Evolutionary conservation across 495 filamentous ascomycete species (phyloP).

Genomic region (Aspergillus hancockii): DNA sequence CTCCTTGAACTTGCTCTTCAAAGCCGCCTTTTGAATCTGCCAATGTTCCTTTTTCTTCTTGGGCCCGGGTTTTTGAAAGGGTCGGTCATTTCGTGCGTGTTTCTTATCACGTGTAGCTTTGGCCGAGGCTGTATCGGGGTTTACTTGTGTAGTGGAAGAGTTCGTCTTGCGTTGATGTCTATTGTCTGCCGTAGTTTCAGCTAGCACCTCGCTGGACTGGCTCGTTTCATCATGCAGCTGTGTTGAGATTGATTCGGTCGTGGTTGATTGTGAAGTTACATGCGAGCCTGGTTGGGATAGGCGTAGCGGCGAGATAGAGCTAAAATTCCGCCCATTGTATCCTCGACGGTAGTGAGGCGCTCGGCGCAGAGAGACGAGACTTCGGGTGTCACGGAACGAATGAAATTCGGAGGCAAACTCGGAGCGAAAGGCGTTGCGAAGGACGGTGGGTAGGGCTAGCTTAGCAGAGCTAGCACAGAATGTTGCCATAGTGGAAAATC

Average conservation of each 20-base stretch:
- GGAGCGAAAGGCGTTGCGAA: conserved; percentile 28
- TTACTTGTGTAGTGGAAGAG: not conserved
- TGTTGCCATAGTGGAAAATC: conserved; percentile 17
- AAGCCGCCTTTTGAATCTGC: conserved; percentile 68
- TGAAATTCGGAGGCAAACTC: conserved; percentile 22
- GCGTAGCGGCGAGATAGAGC: not conserved
- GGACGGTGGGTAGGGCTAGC: conserved; percentile 24
- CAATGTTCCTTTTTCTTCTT: conserved; percentile 57
- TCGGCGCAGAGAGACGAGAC: conserved; percentile 8
- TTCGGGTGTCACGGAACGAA: conserved; percentile 8
- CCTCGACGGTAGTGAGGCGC: conserved; percentile 8
- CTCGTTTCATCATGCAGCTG: not conserved
- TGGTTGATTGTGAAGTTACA: not conserved
- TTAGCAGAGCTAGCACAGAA: conserved; percentile 27
- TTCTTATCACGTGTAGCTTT: conserved; percentile 10
- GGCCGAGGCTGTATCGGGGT: not conserved
- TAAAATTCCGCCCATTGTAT: conserved; percentile 1
- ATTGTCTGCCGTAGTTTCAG: not conserved
- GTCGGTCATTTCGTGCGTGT: conserved; percentile 11
- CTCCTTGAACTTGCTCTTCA: conserved; percentile 70
- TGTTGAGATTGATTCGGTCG: not conserved
- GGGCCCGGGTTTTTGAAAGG: conserved; percentile 3
- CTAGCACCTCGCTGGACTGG: not conserved
- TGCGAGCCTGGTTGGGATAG: not conserved
- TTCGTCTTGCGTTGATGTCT: not conserved